These are phyloP conservation scores for Schoenoplectus triqueter DNA, from an alignment of 202 grass and related monocot species.

Conservation along the genomic window DNA sequence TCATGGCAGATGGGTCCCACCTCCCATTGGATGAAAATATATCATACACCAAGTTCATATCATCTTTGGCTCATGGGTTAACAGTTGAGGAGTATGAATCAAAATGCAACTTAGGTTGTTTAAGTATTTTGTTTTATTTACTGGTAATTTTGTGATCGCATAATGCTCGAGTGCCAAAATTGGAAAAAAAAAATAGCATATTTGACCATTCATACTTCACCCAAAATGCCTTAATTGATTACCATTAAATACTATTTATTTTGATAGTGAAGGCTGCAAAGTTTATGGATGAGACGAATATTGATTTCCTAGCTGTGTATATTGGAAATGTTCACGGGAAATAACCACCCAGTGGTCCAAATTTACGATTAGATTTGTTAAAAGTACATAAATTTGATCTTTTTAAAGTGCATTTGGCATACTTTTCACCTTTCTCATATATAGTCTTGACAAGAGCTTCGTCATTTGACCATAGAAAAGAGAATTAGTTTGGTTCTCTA, in stretches of 20 bases:
- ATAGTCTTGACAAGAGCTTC: constrained; percentile 63
- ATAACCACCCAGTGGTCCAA: constrained; percentile 77
- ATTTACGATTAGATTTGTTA: constrained; percentile 71
- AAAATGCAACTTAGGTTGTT: constrained; percentile 65
- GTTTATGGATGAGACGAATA: constrained; percentile 84
- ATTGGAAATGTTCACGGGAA: constrained; percentile 95
- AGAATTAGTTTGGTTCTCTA: constrained; percentile 90
- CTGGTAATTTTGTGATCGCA: neutral
- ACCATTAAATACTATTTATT: constrained; percentile 23
- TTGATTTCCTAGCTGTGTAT: constrained; percentile 89
- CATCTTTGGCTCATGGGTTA: constrained; percentile 64
- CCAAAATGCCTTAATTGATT: neutral
- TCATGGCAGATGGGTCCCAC: constrained; percentile 95
- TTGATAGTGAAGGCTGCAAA: constrained; percentile 57
- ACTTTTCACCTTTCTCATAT: constrained; percentile 25
- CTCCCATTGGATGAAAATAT: constrained; percentile 72
- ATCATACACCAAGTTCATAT: constrained; percentile 68
- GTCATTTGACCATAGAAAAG: constrained; percentile 60
- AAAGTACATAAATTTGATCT: constrained; percentile 49
- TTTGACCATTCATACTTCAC: neutral
- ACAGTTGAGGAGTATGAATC: constrained; percentile 90
- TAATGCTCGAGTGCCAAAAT: neutral
- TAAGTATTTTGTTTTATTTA: constrained; percentile 25
- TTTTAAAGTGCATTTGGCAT: neutral
- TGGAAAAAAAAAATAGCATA: neutral